These are phyloP conservation scores for Urtica urens DNA, from an alignment of 306 rosid species.

Conservation along the genomic window DNA sequence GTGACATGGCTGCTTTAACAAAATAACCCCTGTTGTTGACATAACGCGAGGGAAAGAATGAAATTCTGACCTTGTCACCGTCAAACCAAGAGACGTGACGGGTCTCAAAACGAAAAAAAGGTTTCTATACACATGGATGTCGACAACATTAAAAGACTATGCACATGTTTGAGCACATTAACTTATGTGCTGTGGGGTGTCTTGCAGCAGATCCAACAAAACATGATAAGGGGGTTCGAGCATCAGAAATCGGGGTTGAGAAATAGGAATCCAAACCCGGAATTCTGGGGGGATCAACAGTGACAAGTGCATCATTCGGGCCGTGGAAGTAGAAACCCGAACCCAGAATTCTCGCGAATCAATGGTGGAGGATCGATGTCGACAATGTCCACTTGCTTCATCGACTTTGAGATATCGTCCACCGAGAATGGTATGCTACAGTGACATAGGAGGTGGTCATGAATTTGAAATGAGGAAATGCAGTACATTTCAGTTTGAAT, in stretches of 20 bases:
- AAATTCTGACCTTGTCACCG: conserved; percentile 39
- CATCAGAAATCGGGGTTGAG: conserved; percentile 7
- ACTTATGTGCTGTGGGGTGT: conserved; percentile 28
- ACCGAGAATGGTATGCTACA: conserved; percentile 96
- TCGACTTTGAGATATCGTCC: conserved; percentile 93
- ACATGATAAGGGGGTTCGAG: no score
- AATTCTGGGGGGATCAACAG: conserved; percentile 14
- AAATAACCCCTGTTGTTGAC: conserved; percentile 56
- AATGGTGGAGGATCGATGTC: conserved; percentile 95
- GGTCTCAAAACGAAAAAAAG: conserved; percentile 21
- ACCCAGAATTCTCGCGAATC: conserved; percentile 96
- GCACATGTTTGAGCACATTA: conserved; percentile 55
- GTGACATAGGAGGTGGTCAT: neutral
- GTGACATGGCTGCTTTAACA: conserved; percentile 41
- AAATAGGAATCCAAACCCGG: no score
- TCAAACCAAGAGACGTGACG: conserved; percentile 50
- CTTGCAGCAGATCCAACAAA: conserved; percentile 13
- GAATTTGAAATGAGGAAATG: no score
- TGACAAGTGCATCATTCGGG: conserved; percentile 40
- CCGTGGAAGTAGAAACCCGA: conserved; percentile 81
- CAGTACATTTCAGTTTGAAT: neutral
- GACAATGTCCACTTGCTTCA: conserved; percentile 75
- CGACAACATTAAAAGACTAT: conserved; percentile 22
- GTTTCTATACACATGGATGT: conserved; percentile 51
- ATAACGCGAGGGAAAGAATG: conserved; percentile 59